Evolutionary conservation across 768 basidiomycete species (phyloP).

Genomic region (Auriscalpium vulgare): DNA sequence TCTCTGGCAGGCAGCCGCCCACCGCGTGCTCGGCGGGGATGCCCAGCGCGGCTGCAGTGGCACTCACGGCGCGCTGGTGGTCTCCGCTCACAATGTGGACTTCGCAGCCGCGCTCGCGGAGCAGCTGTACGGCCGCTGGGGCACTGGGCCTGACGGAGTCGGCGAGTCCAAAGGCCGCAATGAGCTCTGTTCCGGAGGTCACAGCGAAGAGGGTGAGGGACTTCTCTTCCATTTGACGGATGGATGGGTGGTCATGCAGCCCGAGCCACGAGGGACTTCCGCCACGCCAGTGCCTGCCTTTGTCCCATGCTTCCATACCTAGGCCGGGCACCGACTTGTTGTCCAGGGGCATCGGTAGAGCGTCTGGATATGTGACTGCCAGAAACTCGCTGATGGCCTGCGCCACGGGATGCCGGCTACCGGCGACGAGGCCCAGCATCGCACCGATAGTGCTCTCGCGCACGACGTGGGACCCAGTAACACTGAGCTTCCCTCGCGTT

Average conservation of each 20-base stretch:
- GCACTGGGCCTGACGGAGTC: conserved; percentile 40
- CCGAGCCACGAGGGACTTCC: conserved; percentile 30
- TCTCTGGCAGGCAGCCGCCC: conserved; percentile 39
- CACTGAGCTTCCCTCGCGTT: conserved; percentile 33
- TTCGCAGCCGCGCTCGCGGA: conserved; percentile 27
- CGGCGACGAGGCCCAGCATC: conserved; percentile 25
- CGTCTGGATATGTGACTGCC: neutral
- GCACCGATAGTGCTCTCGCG: conserved; percentile 17
- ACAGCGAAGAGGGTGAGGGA: conserved; percentile 39
- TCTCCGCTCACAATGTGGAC: conserved; percentile 47
- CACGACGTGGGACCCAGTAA: conserved; percentile 27
- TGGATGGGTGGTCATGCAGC: conserved; percentile 19
- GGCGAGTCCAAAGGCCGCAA: conserved; percentile 32
- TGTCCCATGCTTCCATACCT: conserved; percentile 27
- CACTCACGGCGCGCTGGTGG: conserved; percentile 32
- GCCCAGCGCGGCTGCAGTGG: conserved; percentile 32
- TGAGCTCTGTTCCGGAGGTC: conserved; percentile 18
- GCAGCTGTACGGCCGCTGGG: conserved; percentile 25
- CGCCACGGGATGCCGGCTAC: conserved; percentile 29
- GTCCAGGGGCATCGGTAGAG: conserved; percentile 7
- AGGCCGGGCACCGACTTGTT: conserved; percentile 27
- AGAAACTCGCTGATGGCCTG: conserved; percentile 27
- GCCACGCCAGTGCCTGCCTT: conserved; percentile 26
- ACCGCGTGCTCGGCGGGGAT: conserved; percentile 29
- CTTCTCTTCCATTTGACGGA: conserved; percentile 27